Conservation (phyloP, 257 asterid species). For the Solanum chmielewskii region DNA sequence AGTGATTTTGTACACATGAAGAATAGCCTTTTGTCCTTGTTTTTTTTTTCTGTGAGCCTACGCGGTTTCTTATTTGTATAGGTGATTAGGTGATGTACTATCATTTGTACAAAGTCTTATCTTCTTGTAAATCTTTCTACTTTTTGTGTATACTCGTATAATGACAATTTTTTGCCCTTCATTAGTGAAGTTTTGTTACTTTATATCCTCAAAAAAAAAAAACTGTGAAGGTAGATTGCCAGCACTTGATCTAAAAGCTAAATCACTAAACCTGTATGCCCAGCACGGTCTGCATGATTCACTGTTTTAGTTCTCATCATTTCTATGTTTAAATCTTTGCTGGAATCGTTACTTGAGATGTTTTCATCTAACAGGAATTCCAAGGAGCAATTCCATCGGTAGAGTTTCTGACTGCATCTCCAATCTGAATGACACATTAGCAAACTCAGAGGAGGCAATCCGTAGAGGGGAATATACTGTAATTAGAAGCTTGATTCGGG, state of each 20-base stretch:
- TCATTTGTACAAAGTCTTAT: not conserved
- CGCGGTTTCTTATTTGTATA: not conserved
- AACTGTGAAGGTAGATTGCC: not conserved
- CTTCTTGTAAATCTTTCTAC: not conserved
- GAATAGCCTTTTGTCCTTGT: not conserved
- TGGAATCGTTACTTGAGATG: constrained; percentile 9
- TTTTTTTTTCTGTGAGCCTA: not conserved
- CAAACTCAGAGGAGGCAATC: constrained; percentile 77
- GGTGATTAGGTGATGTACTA: not conserved
- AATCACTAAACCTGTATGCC: not conserved
- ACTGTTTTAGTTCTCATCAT: not conserved
- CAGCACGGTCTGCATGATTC: constrained; percentile 3
- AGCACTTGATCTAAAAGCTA: not conserved
- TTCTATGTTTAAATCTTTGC: constrained; percentile 1
- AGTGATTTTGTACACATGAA: not conserved
- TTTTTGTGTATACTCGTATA: not conserved
- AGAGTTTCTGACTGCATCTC: constrained; percentile 60
- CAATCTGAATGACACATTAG: constrained; percentile 42
- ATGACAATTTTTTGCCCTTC: not conserved
- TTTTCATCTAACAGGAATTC: constrained; percentile 45
- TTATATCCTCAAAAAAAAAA: not conserved
- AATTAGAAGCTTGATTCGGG: constrained; percentile 92
- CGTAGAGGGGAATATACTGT: constrained; percentile 93
- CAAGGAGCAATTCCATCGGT: constrained; percentile 72
- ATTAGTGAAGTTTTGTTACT: not conserved